These are phyloP conservation scores for Cyclanthera cordifolia DNA, from an alignment of 306 rosid species.

Conservation along the genomic window DNA sequence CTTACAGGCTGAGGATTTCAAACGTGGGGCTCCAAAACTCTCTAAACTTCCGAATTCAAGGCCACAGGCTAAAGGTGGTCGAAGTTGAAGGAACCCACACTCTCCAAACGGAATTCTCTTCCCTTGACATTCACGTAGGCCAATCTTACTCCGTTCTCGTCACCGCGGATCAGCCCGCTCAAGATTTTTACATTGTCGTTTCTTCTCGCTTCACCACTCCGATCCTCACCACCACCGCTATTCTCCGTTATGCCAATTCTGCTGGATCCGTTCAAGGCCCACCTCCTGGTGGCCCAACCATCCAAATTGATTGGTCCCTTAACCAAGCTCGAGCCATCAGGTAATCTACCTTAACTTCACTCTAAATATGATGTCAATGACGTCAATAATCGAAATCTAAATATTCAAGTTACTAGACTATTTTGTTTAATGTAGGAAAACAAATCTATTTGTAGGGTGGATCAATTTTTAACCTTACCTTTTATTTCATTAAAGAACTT, in stretches of 20 bases:
- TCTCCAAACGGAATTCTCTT: constrained; percentile 70
- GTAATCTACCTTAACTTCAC: constrained; percentile 16
- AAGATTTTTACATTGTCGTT: constrained; percentile 64
- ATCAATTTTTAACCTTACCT: no score
- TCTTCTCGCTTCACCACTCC: constrained; percentile 55
- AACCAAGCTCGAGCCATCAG: constrained; percentile 97
- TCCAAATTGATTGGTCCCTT: constrained; percentile 91
- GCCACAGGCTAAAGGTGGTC: constrained; percentile 69
- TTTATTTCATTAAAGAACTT: no score
- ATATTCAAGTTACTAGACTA: background rate
- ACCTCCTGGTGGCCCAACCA: constrained; percentile 96
- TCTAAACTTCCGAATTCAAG: constrained; percentile 77
- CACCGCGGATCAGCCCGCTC: constrained; percentile 80
- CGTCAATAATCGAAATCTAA: background rate
- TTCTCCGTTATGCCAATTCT: constrained; percentile 73
- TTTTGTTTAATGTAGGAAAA: background rate
- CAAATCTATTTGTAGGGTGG: no score
- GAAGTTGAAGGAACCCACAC: constrained; percentile 98
- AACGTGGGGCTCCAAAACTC: constrained; percentile 81
- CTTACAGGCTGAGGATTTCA: constrained; percentile 87
- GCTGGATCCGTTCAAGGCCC: constrained; percentile 73
- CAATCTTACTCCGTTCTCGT: constrained; percentile 82
- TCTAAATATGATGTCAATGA: background rate
- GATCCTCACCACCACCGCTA: constrained; percentile 52
- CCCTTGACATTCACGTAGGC: constrained; percentile 80